A percentile compares a stretch with the other conserved stretches of the same genome.
These are phyloP conservation scores for Croton laevigatus DNA, from an alignment of 441 rosid genomes.

Conservation along the genomic window DNA sequence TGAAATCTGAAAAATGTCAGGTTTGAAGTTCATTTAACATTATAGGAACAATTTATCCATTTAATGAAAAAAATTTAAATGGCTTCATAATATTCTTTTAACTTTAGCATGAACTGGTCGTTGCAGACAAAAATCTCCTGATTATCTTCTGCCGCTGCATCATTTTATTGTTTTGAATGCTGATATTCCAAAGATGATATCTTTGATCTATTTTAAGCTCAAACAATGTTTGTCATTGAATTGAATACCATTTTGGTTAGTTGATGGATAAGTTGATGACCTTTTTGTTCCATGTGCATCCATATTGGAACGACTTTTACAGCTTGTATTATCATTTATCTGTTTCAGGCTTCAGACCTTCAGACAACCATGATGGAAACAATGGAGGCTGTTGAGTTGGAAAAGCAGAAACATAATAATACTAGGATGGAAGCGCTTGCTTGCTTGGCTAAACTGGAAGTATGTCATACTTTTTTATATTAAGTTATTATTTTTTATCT, in stretches of 20 bases:
- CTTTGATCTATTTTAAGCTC: not conserved
- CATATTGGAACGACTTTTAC: not conserved
- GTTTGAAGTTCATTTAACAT: not conserved
- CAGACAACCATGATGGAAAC: slow-evolving; percentile 92
- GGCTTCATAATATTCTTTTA: not conserved
- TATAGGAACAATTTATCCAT: too few relatives aligned
- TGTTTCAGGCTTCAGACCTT: slow-evolving; percentile 75
- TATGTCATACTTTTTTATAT: slow-evolving; percentile 29
- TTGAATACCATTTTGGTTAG: not conserved
- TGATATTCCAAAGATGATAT: not conserved
- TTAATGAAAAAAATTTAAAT: too few relatives aligned
- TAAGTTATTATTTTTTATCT: slow-evolving; percentile 8
- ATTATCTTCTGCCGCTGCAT: not conserved
- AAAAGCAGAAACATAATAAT: slow-evolving; percentile 91
- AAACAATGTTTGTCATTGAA: not conserved
- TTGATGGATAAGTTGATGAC: not conserved
- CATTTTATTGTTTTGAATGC: not conserved
- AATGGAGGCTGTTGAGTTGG: slow-evolving; percentile 85
- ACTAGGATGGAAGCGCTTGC: slow-evolving; percentile 91
- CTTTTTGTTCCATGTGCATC: not conserved
- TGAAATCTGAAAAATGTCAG: not conserved
- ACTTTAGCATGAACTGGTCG: not conserved
- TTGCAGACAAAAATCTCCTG: not conserved
- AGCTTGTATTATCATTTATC: slow-evolving; percentile 12
- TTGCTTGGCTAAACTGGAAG: slow-evolving; percentile 83